Percentiles rank a stretch among this genome's conserved stretches.
phyloP scores from a whole-genome alignment of 345 rosid genomes.

The Heritiera littoralis region DNA sequence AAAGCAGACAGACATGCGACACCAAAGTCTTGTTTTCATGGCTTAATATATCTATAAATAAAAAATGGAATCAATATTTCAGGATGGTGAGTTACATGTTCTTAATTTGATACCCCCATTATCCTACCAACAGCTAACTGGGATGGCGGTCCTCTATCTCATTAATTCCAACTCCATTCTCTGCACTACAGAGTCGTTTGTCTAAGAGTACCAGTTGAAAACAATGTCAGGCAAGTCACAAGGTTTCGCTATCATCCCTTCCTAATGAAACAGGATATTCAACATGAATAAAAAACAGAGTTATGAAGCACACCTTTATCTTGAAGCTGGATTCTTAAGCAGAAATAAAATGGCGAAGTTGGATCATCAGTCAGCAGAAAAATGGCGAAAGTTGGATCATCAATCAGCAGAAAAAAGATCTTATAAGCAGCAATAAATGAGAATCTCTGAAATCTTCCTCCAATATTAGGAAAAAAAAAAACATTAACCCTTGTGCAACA shows the following conservation, averaged over 20 bases:
- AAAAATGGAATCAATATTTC: background rate
- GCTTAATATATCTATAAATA: background rate
- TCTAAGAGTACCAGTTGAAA: background rate
- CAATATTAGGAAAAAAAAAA: conserved; percentile 4
- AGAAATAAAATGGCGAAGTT: background rate
- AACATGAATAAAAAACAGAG: background rate
- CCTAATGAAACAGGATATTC: background rate
- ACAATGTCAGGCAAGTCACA: background rate
- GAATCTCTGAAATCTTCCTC: background rate
- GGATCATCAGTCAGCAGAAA: background rate
- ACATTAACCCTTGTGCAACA: too few species aligned
- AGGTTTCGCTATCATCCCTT: too few species aligned
- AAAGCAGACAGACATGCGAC: background rate
- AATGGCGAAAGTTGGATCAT: background rate
- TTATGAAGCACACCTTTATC: background rate
- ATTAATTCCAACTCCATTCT: too few species aligned
- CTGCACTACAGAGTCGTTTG: background rate
- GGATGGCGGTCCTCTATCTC: background rate
- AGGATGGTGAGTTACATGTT: background rate
- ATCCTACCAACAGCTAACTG: background rate
- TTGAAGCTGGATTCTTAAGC: background rate
- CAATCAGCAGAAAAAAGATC: background rate
- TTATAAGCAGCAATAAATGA: background rate
- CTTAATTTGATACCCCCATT: background rate
- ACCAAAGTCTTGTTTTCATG: background rate